Evolutionary conservation across 2,329 filamentous ascomycete genomes (phyloP), one percentile per base, ranked within the genome.

Genomic region (Elsinoe ampelina): DNA sequence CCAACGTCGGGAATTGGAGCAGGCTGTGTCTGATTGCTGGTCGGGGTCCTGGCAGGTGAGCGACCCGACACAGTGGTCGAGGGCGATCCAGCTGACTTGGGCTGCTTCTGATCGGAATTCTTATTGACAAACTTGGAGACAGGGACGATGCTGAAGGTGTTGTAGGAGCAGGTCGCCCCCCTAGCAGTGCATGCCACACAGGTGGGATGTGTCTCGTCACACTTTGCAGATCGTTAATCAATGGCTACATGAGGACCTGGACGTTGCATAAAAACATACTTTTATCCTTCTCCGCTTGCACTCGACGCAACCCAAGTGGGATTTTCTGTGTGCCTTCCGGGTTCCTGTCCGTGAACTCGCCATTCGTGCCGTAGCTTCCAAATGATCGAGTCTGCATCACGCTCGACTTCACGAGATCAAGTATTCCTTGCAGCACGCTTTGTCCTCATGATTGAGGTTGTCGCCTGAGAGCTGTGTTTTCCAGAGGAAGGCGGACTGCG

Each of bases 61-160:
- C 26, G 17, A 26, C 19, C 12, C 12, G 45, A 26, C 15, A 20
- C 45, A 8, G 20, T 5, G 13, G 26, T 17, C 13, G 45, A 2
- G 12, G 45, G 26, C 15, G 41, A 20, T 22, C 13, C 20, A 15
- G 45, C 12, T 35, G 41, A 22, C 12, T 22, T 12, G 41, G 34
- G 10, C 26, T 20, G 45, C n/a, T 50, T 35, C 26, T 50, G 13
- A 7, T 20, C 26, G 8, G 26, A n/a, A 13, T 26, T 35, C 45
- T 35, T 50, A n/a, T 50, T 50, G 22, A 50, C 45, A 13, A 50
- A 36, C 12, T 17, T 50, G 45, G 45, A 50, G 45, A 50, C 45
- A 15, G 32, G 45, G 10, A 50, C 45, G 11, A 50, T 50, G 30
- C 34, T 50, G 45, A 50, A 50, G 26, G 22, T 35, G 15, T 50